These are phyloP conservation scores for Zalaria sp. DNA, from an alignment of 2,329 filamentous ascomycete species.

Conservation along the genomic window DNA sequence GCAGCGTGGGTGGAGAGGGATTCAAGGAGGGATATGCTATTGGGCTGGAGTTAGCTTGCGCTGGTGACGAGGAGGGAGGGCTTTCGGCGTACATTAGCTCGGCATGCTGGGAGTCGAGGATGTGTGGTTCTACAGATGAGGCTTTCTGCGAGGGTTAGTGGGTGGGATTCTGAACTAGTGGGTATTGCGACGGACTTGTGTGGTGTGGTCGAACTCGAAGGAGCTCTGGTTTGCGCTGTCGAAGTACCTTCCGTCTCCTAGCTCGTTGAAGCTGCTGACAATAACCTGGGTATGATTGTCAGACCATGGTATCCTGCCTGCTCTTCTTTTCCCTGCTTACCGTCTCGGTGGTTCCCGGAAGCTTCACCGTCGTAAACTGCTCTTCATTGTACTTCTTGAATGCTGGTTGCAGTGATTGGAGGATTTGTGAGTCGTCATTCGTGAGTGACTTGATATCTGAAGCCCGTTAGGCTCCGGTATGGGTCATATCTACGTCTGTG, in stretches of 20 bases:
- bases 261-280: constrained; percentile 71
- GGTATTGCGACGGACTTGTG: constrained; percentile 43
- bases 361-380: constrained; percentile 77
- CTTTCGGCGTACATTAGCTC: constrained; percentile 57
- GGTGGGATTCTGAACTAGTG: constrained; percentile 4
- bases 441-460: constrained; percentile 84
- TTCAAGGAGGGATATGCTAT: constrained; percentile 71
- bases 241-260: constrained; percentile 74
- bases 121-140: constrained; percentile 65
- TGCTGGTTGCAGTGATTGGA: constrained; percentile 63
- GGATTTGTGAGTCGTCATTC: constrained; percentile 49
- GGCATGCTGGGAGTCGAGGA: constrained; percentile 59
- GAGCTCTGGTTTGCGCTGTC: constrained; percentile 79
- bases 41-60: too few relatives aligned
- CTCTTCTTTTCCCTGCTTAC: constrained; percentile 31
- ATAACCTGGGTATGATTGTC: constrained; percentile 39
- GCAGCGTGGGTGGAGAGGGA: constrained; percentile 59
- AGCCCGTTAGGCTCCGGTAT: background rate
- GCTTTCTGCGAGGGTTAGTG: constrained; percentile 47
- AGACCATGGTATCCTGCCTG: constrained; percentile 5
- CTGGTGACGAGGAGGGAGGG: too few relatives aligned
- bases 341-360: constrained; percentile 70
- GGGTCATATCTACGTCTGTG: background rate
- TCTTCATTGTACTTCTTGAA: constrained; percentile 95
- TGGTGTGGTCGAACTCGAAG: constrained; percentile 75